A percentile compares a stretch with the other conserved stretches of the same genome.
Conservation (phyloP, 2,329 filamentous ascomycete species). For the Stachybotrys elegans region DNA sequence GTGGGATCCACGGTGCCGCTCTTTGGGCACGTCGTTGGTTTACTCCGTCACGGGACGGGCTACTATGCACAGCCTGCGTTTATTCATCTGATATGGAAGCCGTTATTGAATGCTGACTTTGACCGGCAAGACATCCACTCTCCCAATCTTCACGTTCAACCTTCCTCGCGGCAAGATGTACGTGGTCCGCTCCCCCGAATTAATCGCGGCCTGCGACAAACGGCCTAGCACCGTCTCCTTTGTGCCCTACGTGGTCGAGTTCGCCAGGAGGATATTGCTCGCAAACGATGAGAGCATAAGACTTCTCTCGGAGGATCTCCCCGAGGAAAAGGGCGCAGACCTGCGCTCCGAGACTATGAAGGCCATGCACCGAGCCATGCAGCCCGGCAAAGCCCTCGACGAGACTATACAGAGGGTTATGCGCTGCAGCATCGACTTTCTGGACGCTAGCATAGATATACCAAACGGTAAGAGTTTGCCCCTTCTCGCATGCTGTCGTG, state of each 20-base stretch:
- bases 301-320: not conserved
- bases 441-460: not conserved
- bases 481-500: not conserved
- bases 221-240: not conserved
- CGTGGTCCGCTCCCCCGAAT: not conserved
- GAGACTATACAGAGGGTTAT: not conserved
- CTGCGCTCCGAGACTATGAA: not conserved
- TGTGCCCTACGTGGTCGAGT: not conserved
- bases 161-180: not conserved
- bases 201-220: not conserved
- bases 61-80: not conserved
- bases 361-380: not conserved
- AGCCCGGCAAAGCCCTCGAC: not conserved
- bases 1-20: no score
- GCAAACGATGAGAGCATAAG: not conserved
- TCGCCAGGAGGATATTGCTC: not conserved
- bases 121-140: not conserved
- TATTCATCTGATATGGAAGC: not conserved
- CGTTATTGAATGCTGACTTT: not conserved
- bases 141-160: not conserved
- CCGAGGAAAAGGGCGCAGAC: not conserved
- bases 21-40: not conserved
- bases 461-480: not conserved
- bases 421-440: not conserved
- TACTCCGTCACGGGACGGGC: not conserved